Conservation (phyloP, 192 early-diverging fungal genomes). For the Geranomyces variabilis region DNA sequence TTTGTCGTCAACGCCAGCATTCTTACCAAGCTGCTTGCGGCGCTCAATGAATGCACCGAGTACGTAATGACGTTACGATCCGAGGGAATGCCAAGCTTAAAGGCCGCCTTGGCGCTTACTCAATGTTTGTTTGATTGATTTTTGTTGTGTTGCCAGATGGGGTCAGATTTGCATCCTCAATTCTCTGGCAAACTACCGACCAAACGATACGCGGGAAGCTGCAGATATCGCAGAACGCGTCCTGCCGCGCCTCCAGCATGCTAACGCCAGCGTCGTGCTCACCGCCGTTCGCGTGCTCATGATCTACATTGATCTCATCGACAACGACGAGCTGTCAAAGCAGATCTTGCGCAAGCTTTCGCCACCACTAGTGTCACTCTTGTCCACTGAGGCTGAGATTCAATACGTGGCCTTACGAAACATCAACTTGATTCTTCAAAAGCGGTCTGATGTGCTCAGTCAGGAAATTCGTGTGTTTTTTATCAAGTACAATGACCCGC, state of each 20-base stretch:
- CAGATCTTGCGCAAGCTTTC: conserved; percentile 87
- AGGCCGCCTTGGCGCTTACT: neutral
- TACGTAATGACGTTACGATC: conserved; percentile 41
- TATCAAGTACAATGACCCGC: conserved; percentile 98
- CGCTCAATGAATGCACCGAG: conserved; percentile 97
- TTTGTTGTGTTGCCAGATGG: conserved; percentile 59
- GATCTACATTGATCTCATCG: conserved; percentile 73
- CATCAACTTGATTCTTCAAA: conserved; percentile 94
- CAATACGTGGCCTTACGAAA: conserved; percentile 97
- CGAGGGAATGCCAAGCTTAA: neutral
- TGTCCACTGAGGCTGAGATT: conserved; percentile 87
- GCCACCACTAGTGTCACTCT: conserved; percentile 91
- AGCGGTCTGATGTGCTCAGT: conserved; percentile 78
- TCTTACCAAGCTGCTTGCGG: conserved; percentile 84
- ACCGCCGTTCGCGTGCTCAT: conserved; percentile 81
- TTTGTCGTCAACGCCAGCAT: conserved; percentile 74
- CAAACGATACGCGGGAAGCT: conserved; percentile 79
- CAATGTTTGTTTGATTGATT: neutral
- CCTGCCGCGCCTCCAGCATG: conserved; percentile 91
- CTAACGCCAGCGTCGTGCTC: conserved; percentile 94
- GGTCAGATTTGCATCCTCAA: conserved; percentile 92
- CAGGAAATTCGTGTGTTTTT: conserved; percentile 98
- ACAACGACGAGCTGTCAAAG: conserved; percentile 71
- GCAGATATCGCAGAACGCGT: conserved; percentile 88
- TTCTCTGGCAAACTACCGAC: conserved; percentile 72